Base-by-base conservation (phyloP, 306 rosid species). In the Corylus avellana region DNA sequence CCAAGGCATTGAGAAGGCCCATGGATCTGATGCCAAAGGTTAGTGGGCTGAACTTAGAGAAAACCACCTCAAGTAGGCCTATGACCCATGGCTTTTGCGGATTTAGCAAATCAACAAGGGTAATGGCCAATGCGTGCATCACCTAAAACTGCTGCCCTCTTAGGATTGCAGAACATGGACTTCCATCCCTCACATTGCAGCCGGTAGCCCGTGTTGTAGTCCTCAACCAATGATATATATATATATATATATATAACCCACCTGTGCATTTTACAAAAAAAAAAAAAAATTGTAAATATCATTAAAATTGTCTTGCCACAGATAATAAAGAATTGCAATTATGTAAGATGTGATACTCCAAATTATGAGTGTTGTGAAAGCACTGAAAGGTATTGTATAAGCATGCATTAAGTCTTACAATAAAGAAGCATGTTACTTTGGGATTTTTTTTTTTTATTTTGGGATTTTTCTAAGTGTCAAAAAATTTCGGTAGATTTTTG, bases 151-250 rank as follows among this genome's bases (percentile, higher is more conserved):
- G 89, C 84, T 12, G 84, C 55, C 64, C 80, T 83, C 0, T 84
- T 44, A 6, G 89, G 89, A 63, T 85, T 80, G 73, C 89, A 85
- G 12, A 88, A 77, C 35, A 78, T 53, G 17, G 77, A 4, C 37
- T 42, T 81, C 89, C 89, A 88, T 14, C 89, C 91, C 66, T 85
- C 77, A 4, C 83, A 75, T 7, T 81, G 72, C 25, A 72, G n/a
- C 8, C 16, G 29, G 44, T 46, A 85, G 0, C 84, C 81, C 4
- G 87, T 83, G 75, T 5, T 50, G 58, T 16, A 81, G 48, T 83
- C 89, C 63, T 88, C 91, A 27, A 76, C 80, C 4, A 85, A n/a
- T 1, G 87, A 75, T 11, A 75, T 11, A 87, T 89, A 76, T 88
- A 83, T 73, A 22, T 22, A 22, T 22, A 22, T 22, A 22, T 22